Evolutionary conservation across 176 grass and related monocot genomes (phyloP).

Genomic region (Rhynchospora pubera): DNA sequence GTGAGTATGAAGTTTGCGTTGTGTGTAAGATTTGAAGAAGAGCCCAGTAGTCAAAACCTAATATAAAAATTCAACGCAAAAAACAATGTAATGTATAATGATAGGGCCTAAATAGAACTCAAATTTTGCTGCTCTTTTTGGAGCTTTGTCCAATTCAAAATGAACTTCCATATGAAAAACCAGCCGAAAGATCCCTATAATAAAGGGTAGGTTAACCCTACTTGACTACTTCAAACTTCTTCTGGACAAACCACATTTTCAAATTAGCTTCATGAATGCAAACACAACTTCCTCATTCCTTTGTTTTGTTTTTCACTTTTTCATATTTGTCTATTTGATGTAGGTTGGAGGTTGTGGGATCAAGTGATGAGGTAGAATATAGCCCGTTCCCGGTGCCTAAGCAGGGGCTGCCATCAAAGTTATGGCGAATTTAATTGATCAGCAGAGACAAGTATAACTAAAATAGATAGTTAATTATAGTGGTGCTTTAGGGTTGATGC

Average conservation of each 20-base stretch:
- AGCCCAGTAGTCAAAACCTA: neutral
- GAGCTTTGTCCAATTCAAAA: neutral
- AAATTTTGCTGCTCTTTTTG: neutral
- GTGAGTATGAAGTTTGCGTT: conserved; percentile 19
- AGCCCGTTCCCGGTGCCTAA: conserved; percentile 95
- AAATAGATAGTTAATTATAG: neutral
- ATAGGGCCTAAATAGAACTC: neutral
- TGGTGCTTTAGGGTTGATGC: neutral
- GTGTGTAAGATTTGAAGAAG: neutral
- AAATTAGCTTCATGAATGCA: neutral
- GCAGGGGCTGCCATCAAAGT: conserved; percentile 44
- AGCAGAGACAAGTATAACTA: neutral
- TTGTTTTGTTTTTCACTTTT: too few species aligned
- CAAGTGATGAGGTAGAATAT: conserved; percentile 60
- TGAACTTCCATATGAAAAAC: neutral
- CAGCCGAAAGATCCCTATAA: neutral
- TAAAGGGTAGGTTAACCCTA: neutral
- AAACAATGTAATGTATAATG: neutral
- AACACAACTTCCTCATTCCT: neutral
- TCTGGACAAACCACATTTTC: neutral
- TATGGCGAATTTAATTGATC: conserved; percentile 25
- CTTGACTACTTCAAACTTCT: neutral
- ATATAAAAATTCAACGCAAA: conserved; percentile 11
- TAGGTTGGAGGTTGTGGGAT: conserved; percentile 61
- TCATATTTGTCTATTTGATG: neutral